Conservation (phyloP, 345 rosid species). For the Melastoma malabathricum region DNA sequence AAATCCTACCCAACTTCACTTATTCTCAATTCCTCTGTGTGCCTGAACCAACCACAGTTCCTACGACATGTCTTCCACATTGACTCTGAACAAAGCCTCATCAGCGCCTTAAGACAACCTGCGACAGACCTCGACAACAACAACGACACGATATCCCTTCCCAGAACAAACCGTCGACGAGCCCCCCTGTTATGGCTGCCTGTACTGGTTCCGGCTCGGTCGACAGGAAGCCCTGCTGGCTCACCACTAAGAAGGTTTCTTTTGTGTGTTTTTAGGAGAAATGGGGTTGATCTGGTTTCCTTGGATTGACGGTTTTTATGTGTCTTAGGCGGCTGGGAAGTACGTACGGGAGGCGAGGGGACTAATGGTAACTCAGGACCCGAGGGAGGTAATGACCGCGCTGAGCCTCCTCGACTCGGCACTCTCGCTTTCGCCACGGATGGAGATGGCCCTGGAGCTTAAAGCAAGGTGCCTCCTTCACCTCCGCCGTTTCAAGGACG, state of each 20-base stretch:
- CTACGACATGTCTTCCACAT: too few species aligned
- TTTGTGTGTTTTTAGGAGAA: neutral
- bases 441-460: conserved; percentile 63
- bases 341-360: conserved; percentile 58
- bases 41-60: too few species aligned
- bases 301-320: neutral
- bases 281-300: neutral
- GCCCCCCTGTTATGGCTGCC: conserved; percentile 17
- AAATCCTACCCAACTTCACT: too few species aligned
- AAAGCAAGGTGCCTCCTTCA: conserved; percentile 64
- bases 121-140: too few species aligned
- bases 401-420: conserved; percentile 69
- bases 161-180: too few species aligned
- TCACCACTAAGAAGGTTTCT: conserved; percentile 61
- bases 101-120: too few species aligned
- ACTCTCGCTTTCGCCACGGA: conserved; percentile 54
- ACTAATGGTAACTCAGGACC: conserved; percentile 55
- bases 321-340: conserved; percentile 54
- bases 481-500: conserved; percentile 56
- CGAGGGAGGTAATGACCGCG: conserved; percentile 47
- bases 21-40: too few species aligned
- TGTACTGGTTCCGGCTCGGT: conserved; percentile 20
- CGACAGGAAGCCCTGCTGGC: conserved; percentile 77
- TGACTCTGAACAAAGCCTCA: too few species aligned
- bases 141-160: too few species aligned